Evolutionary conservation across 106 monocot genomes (phyloP).

Genomic region (Dendrobium huoshanense): DNA sequence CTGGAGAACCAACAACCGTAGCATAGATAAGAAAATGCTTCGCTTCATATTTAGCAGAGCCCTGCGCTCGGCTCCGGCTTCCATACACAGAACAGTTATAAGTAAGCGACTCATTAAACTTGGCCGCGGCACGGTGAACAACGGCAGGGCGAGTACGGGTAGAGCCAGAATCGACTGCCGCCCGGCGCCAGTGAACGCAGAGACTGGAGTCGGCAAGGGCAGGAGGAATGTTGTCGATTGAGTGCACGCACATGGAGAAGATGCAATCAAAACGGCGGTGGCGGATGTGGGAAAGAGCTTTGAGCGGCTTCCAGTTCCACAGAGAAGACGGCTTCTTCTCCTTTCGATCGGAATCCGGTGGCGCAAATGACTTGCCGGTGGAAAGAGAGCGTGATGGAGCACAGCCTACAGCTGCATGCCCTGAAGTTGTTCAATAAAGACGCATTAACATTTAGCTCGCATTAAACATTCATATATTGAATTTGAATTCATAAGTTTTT

Average conservation of each 20-base stretch:
- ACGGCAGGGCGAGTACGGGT: constrained; percentile 35
- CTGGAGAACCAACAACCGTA: constrained; percentile 31
- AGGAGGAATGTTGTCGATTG: constrained; percentile 49
- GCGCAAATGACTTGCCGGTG: constrained; percentile 14
- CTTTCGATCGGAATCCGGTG: constrained; percentile 9
- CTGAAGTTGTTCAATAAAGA: neutral
- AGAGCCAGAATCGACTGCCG: constrained; percentile 22
- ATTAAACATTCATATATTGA: no score
- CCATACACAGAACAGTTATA: constrained; percentile 61
- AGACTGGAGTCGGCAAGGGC: constrained; percentile 33
- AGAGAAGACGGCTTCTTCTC: constrained; percentile 10
- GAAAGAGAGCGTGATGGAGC: constrained; percentile 23
- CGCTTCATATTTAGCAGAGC: constrained; percentile 70
- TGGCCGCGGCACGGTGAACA: constrained; percentile 38
- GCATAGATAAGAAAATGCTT: constrained; percentile 51
- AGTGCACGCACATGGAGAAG: constrained; percentile 76
- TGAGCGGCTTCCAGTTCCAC: constrained; percentile 67
- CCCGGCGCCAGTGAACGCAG: constrained; percentile 61
- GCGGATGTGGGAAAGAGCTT: constrained; percentile 61
- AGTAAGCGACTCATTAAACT: constrained; percentile 61
- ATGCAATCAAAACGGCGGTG: constrained; percentile 68
- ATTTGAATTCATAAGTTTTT: no score
- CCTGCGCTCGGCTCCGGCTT: constrained; percentile 19
- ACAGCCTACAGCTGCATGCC: neutral
- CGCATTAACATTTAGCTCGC: no score